phyloP scores from a whole-genome alignment of 495 filamentous ascomycete genomes.

The Penicillium atrosanguineum region DNA sequence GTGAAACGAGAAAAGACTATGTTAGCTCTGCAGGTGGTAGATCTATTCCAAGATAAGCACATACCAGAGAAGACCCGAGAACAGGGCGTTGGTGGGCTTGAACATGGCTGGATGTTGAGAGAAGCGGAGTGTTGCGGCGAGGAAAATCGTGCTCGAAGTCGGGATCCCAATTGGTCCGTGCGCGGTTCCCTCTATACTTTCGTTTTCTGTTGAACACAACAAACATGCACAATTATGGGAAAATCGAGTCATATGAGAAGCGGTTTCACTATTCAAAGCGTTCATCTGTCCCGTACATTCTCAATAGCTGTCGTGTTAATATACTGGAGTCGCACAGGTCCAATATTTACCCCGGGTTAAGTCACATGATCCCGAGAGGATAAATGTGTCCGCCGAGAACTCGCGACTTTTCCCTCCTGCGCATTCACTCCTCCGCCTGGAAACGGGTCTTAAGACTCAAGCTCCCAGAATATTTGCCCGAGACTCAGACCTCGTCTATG shows the following conservation, averaged over 20 bases:
- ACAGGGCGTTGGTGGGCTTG: constrained; percentile 70
- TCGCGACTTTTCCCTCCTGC: constrained; percentile 3
- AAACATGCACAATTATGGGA: background rate
- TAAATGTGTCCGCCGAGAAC: constrained; percentile 16
- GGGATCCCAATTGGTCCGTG: constrained; percentile 30
- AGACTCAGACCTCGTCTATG: constrained; percentile 21
- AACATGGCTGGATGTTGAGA: constrained; percentile 48
- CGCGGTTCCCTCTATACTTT: constrained; percentile 10
- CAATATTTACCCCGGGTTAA: constrained; percentile 17
- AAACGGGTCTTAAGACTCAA: constrained; percentile 1
- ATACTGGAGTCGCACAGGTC: background rate
- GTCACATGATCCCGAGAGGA: constrained; percentile 26
- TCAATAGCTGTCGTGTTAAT: background rate
- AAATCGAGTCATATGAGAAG: background rate
- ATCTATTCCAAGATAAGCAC: constrained; percentile 3
- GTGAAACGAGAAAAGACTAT: constrained; percentile 6
- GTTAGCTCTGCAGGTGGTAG: constrained; percentile 8
- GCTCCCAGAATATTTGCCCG: constrained; percentile 1
- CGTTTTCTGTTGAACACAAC: background rate
- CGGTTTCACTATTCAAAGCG: background rate
- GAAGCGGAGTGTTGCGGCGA: constrained; percentile 6
- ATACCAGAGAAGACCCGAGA: constrained; percentile 83
- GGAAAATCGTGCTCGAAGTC: constrained; percentile 32
- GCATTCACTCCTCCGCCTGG: background rate
- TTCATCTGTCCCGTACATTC: background rate